Percentiles rank a stretch among this genome's conserved stretches.
phyloP scores from a whole-genome alignment of 2,329 filamentous ascomycete species.

The Diaporthe eres region DNA sequence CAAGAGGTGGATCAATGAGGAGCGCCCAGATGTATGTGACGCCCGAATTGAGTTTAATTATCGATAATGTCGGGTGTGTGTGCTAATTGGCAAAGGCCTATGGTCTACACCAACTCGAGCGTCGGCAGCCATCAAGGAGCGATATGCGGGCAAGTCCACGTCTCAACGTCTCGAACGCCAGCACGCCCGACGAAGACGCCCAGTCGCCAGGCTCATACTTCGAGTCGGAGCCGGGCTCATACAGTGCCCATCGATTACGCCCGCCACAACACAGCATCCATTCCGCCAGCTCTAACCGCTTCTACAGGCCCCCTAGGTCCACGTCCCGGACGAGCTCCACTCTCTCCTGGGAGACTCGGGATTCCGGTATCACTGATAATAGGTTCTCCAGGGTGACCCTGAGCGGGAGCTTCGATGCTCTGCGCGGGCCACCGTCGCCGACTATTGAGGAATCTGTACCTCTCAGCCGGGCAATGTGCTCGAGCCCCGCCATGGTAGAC shows the following conservation, averaged over 20 bases:
- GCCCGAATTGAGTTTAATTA: background rate
- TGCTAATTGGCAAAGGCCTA: constrained; percentile 8
- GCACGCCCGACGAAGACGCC: background rate
- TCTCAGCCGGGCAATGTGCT: constrained; percentile 13
- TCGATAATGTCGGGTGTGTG: background rate
- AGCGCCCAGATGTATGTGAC: constrained; percentile 12
- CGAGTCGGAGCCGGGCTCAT: background rate
- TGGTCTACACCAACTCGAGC: constrained; percentile 6
- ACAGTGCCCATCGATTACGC: background rate
- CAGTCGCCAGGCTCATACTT: background rate
- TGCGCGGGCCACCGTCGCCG: background rate
- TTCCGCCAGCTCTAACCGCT: constrained; percentile 7
- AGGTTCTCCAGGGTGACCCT: background rate
- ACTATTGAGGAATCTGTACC: background rate
- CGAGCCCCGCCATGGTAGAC: background rate
- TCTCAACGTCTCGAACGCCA: background rate
- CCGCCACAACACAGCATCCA: constrained; percentile 5
- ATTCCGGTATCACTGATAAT: background rate
- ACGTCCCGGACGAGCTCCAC: background rate
- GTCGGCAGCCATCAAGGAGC: constrained; percentile 4
- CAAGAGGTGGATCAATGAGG: background rate
- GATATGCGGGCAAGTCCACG: background rate
- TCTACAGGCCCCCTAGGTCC: constrained; percentile 9
- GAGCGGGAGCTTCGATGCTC: background rate
- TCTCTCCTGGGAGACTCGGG: constrained; percentile 1